These are phyloP conservation scores for Funneliformis mosseae DNA, from an alignment of 192 early-diverging fungal species.

Conservation along the genomic window DNA sequence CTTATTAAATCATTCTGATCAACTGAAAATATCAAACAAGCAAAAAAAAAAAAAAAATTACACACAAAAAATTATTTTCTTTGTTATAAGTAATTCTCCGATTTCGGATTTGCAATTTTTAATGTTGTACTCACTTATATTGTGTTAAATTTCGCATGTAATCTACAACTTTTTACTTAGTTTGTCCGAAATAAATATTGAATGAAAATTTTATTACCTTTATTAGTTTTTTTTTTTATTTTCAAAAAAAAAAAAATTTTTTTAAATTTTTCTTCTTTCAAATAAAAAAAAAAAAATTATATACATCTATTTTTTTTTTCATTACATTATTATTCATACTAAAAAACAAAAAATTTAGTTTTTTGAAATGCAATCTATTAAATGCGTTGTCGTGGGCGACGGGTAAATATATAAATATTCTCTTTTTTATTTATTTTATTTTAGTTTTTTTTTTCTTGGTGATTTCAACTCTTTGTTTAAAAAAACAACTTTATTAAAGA, in stretches of 20 bases:
- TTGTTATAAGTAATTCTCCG: not conserved
- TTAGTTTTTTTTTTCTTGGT: not conserved
- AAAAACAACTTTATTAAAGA: not conserved
- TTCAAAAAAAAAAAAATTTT: not conserved
- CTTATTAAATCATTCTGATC: not conserved
- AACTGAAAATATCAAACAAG: not conserved
- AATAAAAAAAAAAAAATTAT: not conserved
- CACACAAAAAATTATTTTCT: too few species aligned
- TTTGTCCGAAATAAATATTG: not conserved
- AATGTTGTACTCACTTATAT: not conserved
- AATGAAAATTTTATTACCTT: not conserved
- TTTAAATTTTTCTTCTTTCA: not conserved
- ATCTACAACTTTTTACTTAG: not conserved
- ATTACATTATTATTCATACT: too few species aligned
- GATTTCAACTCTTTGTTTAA: not conserved
- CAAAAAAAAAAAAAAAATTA: not conserved
- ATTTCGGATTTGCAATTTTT: not conserved
- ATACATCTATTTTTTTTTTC: not conserved
- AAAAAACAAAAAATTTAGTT: too few species aligned
- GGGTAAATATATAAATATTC: constrained; percentile 57
- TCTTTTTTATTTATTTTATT: not conserved
- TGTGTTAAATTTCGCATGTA: not conserved
- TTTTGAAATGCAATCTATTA: constrained; percentile 80
- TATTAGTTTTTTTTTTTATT: not conserved
- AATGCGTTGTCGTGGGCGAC: constrained; percentile 89